These are phyloP conservation scores for Oryza glaberrima DNA, from an alignment of 176 grass and related monocot species.

Conservation along the genomic window DNA sequence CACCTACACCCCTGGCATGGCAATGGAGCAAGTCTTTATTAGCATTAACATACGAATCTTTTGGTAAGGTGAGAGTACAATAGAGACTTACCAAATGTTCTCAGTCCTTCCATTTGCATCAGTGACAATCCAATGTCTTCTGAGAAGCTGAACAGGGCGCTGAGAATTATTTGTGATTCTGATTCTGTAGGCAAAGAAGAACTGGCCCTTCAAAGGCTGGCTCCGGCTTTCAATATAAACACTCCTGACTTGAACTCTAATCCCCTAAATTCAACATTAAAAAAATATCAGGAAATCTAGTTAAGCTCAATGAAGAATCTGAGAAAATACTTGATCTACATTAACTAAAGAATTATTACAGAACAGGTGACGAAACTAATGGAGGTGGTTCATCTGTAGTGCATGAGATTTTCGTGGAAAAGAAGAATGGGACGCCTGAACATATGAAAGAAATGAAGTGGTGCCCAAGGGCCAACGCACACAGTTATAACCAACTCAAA, in stretches of 20 bases:
- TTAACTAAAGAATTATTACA: neutral
- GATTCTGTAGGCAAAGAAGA: constrained; percentile 87
- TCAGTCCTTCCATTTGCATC: constrained; percentile 85
- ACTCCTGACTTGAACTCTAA: constrained; percentile 91
- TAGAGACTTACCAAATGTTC: constrained; percentile 65
- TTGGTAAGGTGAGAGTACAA: neutral
- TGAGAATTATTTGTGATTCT: constrained; percentile 85
- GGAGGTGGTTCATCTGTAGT: neutral
- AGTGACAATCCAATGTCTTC: constrained; percentile 78
- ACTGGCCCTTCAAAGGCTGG: constrained; percentile 75
- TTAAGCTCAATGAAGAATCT: neutral
- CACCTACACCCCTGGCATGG: constrained; percentile 65
- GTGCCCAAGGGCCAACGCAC: neutral
- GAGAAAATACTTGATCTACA: constrained; percentile 10
- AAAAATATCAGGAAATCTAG: constrained; percentile 33
- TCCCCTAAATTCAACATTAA: constrained; percentile 55
- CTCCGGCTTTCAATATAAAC: constrained; percentile 84
- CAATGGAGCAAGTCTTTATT: constrained; percentile 27
- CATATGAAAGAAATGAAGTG: constrained; percentile 26
- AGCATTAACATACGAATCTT: neutral
- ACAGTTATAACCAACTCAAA: constrained; percentile 15
- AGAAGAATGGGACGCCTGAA: neutral
- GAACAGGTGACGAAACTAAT: neutral
- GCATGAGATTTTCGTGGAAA: neutral
- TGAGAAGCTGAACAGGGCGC: constrained; percentile 73